A percentile compares a stretch with the other conserved stretches of the same genome.
phyloP scores from a whole-genome alignment of 2,329 filamentous ascomycete species.

The Aspergillus jensenii region DNA sequence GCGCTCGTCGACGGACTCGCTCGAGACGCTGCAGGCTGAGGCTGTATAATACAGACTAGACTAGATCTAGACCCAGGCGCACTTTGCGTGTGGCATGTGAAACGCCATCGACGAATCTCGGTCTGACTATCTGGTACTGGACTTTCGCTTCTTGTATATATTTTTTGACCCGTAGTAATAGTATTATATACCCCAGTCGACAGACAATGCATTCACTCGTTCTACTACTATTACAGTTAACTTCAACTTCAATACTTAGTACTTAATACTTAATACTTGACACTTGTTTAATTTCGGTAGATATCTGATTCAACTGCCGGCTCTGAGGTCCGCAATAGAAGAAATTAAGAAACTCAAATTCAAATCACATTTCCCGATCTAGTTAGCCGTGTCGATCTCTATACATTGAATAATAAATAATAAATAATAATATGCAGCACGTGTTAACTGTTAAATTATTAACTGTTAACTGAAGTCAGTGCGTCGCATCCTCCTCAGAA shows the following conservation, averaged over 20 bases:
- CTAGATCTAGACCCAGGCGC: not conserved
- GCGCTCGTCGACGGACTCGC: slow-evolving; percentile 1
- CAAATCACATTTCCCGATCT: not conserved
- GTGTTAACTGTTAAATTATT: too few relatives aligned
- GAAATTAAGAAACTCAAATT: too few relatives aligned
- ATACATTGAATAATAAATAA: not conserved
- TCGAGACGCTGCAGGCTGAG: not conserved
- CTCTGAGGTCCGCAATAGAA: too few relatives aligned
- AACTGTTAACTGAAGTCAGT: slow-evolving; percentile 9
- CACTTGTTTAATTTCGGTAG: too few relatives aligned
- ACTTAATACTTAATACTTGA: too few relatives aligned
- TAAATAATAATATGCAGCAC: too few relatives aligned
- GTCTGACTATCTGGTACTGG: not conserved
- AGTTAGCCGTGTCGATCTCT: not conserved
- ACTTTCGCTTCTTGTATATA: not conserved
- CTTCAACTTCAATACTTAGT: too few relatives aligned
- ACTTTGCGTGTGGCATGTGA: not conserved
- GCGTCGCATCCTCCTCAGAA: slow-evolving; percentile 26
- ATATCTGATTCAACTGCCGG: too few relatives aligned
- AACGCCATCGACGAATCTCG: not conserved
- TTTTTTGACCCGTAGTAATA: not conserved
- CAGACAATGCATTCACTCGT: too few relatives aligned
- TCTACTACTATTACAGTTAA: too few relatives aligned
- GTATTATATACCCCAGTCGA: not conserved
- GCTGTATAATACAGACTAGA: not conserved